Conservation (phyloP, 2,329 filamentous ascomycete species). For the Neofusicoccum ribis region DNA sequence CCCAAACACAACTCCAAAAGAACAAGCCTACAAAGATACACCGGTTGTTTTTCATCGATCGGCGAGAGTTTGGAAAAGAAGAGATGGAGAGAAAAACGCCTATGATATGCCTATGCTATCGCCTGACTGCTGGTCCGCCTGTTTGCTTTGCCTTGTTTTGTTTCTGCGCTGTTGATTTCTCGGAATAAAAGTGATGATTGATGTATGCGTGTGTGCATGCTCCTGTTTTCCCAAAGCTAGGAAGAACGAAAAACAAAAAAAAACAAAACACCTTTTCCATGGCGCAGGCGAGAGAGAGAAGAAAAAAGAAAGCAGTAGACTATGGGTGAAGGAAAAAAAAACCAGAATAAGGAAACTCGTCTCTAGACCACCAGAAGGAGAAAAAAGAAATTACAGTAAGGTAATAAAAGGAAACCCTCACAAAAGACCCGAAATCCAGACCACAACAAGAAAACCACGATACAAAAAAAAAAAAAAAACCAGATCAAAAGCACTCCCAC, state of each 20-base stretch:
- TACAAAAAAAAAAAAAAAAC: too few species aligned
- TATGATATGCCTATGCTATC: neutral
- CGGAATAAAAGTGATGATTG: neutral
- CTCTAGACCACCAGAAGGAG: neutral
- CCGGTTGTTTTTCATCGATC: neutral
- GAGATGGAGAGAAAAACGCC: neutral
- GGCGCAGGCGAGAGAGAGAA: neutral
- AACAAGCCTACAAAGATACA: neutral
- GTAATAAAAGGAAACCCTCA: neutral
- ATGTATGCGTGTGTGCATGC: neutral
- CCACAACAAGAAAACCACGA: neutral
- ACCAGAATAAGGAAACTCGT: neutral
- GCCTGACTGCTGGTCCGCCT: too few species aligned
- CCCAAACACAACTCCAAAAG: neutral
- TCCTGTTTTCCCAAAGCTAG: neutral
- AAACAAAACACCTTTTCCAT: slow-evolving; percentile 5
- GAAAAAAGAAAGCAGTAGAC: neutral
- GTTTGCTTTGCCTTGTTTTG: neutral
- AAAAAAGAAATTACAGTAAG: slow-evolving; percentile 4
- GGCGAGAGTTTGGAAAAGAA: neutral
- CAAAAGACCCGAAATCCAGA: neutral
- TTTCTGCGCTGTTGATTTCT: neutral
- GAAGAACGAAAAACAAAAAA: neutral
- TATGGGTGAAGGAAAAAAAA: neutral
- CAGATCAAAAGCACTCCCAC: slow-evolving; percentile 64